Evolutionary conservation across 1,284 basidiomycete genomes (phyloP), one percentile per base, ranked within the genome.

Genomic region (Trametes sp.): DNA sequence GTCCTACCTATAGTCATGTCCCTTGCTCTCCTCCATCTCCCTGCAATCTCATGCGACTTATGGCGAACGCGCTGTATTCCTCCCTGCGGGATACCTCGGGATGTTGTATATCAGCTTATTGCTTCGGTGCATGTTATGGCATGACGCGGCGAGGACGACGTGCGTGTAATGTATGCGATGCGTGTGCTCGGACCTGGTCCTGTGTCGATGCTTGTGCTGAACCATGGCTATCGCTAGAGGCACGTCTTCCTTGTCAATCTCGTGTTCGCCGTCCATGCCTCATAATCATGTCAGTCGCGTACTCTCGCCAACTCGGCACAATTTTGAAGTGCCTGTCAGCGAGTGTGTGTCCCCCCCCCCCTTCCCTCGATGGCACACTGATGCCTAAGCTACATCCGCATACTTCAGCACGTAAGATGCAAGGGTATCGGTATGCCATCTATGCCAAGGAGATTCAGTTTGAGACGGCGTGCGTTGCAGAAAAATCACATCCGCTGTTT

Each of bases 1-100:
- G 63, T 65, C 52, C 57, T 65, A 65, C 63, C 41, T 65, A 68
- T 62, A 64, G 59, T 64, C 66, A 67, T 68, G 66, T 64, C 57
- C 57, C 60, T 65, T 68, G 63, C 63, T 65, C 62, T 68, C 55
- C 58, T 52, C 50, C 59, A 62, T 59, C 55, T 59, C 56, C 52
- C 51, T 56, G 64, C 66, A 68, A 68, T 65, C 64, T 57, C 61
- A 67, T 68, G 64, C 64, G 63, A 68, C 66, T 62, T 62, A 67
- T 65, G 63, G 45, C 57, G 66, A 64, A 58, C 53, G 29, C 44
- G 52, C 52, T 67, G 61, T 67, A 63, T 35, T 55, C 50, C 48
- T 48, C 53, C 41, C 45, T 35, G 57, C 35, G 57, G 54, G 48
- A 60, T 49, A 48, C 29, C 21, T 24, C 48, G 59, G 46, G 36